Evolutionary conservation across 1,139 yeast genomes (phyloP).

Genomic region (Yamadazyma diospyri): DNA sequence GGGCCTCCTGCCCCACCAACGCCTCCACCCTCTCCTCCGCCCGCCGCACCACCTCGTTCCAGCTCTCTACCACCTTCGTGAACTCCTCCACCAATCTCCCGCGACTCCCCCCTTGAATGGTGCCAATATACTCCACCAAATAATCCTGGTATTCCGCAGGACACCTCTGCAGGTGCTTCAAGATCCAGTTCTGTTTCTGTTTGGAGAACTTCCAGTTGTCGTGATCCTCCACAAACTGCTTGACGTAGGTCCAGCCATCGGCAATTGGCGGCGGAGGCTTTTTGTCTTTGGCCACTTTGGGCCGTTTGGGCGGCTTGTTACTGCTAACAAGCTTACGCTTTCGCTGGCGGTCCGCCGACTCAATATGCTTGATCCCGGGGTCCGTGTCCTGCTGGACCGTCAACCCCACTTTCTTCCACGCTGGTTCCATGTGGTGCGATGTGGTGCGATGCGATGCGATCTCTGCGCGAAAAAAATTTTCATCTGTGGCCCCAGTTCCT

Average conservation of each 20-base stretch:
- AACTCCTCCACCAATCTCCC: conserved; percentile 56
- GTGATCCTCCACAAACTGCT: conserved; percentile 58
- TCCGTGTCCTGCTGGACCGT: conserved; percentile 45
- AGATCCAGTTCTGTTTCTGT: conserved; percentile 90
- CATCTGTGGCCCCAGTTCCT: too few relatives aligned
- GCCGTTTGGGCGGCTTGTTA: conserved; percentile 65
- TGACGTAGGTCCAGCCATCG: conserved; percentile 75
- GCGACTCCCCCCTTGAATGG: conserved; percentile 72
- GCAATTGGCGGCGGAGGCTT: conserved; percentile 74
- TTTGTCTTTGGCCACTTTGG: conserved; percentile 70
- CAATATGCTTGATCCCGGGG: conserved; percentile 38
- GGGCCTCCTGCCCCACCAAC: conserved; percentile 23
- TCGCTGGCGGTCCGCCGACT: conserved; percentile 34
- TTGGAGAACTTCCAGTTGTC: conserved; percentile 87
- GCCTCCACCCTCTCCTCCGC: conserved; percentile 34
- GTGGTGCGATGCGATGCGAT: too few relatives aligned
- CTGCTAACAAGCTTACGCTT: conserved; percentile 36
- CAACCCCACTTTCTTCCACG: conserved; percentile 87
- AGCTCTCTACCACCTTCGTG: conserved; percentile 41
- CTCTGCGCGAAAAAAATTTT: too few relatives aligned
- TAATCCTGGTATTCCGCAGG: conserved; percentile 57
- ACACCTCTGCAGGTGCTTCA: conserved; percentile 59
- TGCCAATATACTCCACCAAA: conserved; percentile 56
- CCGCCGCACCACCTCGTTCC: conserved; percentile 53
- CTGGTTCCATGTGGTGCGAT: conserved; percentile 50